Conservation (phyloP, 2,329 filamentous ascomycete genomes). For the Neofusicoccum sp. region DNA sequence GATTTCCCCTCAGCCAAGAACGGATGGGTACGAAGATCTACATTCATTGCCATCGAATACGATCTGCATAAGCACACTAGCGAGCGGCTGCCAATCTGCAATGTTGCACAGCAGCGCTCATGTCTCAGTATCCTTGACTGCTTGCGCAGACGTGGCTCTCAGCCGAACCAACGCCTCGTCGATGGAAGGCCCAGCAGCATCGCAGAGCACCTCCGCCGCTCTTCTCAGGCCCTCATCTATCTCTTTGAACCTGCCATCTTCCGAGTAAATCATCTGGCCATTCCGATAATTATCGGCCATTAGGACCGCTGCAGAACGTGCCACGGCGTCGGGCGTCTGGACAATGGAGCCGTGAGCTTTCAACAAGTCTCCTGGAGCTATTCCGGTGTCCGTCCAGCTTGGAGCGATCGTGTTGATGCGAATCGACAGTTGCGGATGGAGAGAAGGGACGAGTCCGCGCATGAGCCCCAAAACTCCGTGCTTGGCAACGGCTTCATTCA, state of each 20-base stretch:
- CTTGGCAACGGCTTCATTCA: conserved; percentile 27
- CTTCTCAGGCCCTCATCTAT: conserved; percentile 27
- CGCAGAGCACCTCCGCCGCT: not conserved
- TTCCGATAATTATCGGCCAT: conserved; percentile 30
- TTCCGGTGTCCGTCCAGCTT: conserved; percentile 31
- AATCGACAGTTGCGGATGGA: conserved; percentile 28
- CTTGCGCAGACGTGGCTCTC: too few species aligned
- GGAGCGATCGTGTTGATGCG: conserved; percentile 35
- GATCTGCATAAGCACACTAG: too few species aligned
- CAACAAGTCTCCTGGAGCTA: conserved; percentile 23
- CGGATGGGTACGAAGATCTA: too few species aligned
- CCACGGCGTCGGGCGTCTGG: conserved; percentile 29
- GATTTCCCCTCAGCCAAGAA: too few species aligned
- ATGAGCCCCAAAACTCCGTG: conserved; percentile 33
- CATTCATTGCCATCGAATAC: too few species aligned
- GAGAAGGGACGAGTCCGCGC: conserved; percentile 25
- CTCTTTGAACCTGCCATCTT: conserved; percentile 24
- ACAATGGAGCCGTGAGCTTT: conserved; percentile 22
- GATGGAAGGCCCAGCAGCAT: not conserved
- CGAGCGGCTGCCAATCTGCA: too few species aligned
- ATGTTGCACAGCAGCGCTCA: too few species aligned
- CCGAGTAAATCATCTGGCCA: conserved; percentile 29
- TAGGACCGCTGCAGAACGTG: conserved; percentile 25
- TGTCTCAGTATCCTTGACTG: too few species aligned
- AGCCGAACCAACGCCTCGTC: not conserved